Percentiles rank a stretch among this genome's conserved stretches.
These are phyloP conservation scores for Komagataella populi DNA, from an alignment of 805 yeast species.

Conservation along the genomic window DNA sequence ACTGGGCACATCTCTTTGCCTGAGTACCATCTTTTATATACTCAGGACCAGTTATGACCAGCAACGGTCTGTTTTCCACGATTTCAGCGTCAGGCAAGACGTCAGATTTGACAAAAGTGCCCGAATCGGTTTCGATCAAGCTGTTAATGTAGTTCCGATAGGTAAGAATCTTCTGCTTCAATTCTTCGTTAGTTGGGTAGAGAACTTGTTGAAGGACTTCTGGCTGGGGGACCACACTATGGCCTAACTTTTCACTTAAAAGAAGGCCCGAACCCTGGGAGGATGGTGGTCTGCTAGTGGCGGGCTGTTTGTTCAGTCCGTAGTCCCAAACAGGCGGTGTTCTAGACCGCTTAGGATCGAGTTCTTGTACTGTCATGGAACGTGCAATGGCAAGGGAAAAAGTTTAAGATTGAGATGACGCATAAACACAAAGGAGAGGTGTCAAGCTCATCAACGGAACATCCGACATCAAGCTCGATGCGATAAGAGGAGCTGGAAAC, in stretches of 20 bases:
- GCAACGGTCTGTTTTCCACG: slow-evolving; percentile 1
- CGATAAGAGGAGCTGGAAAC: background rate
- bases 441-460: background rate
- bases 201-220: slow-evolving; percentile 26
- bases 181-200: slow-evolving; percentile 18
- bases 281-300: slow-evolving; percentile 8
- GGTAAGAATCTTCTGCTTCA: slow-evolving; percentile 16
- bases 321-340: slow-evolving; percentile 13
- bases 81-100: background rate
- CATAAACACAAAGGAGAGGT: background rate
- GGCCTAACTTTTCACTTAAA: slow-evolving; percentile 8
- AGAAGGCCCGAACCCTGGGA: slow-evolving; percentile 11
- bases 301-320: slow-evolving; percentile 11
- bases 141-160: slow-evolving; percentile 16
- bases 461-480: background rate
- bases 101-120: background rate
- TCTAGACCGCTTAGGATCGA: background rate
- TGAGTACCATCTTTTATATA: slow-evolving; percentile 17
- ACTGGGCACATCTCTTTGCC: slow-evolving; percentile 25
- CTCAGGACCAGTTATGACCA: slow-evolving; percentile 28
- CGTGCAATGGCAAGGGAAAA: background rate
- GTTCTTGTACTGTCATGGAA: background rate
- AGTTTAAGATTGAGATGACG: background rate
- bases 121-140: slow-evolving; percentile 3
- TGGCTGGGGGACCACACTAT: slow-evolving; percentile 21